Evolutionary conservation across 73 alveolate species (phyloP).

Genomic region (Paramecium caudatum): DNA sequence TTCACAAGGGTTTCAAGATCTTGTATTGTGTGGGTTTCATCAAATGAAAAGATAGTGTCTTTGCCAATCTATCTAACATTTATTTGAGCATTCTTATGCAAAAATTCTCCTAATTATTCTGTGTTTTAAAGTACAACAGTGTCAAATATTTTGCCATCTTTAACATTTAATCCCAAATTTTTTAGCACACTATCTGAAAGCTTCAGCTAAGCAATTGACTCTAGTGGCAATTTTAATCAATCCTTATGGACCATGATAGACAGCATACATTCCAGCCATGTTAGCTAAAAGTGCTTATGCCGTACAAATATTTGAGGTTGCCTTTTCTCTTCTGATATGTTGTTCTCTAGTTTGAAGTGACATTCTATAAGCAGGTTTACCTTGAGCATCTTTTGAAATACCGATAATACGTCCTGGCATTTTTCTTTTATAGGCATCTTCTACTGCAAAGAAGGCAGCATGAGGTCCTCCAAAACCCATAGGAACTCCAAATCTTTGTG

Average conservation of each 20-base stretch:
- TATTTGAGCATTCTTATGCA: slow-evolving; percentile 77
- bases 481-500: slow-evolving; percentile 95
- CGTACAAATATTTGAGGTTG: slow-evolving; percentile 95
- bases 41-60: slow-evolving; percentile 82
- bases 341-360: slow-evolving; percentile 97
- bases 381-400: slow-evolving; percentile 86
- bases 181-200: slow-evolving; percentile 63
- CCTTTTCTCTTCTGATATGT: slow-evolving; percentile 96
- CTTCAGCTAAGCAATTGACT: slow-evolving; percentile 79
- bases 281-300: slow-evolving; percentile 97
- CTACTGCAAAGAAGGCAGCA: slow-evolving; percentile 94
- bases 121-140: slow-evolving; percentile 72
- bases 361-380: slow-evolving; percentile 90
- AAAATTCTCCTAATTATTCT: slow-evolving; percentile 62
- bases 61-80: slow-evolving; percentile 83
- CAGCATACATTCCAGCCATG: slow-evolving; percentile 90
- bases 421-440: slow-evolving; percentile 87
- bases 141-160: slow-evolving; percentile 79
- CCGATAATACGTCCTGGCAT: slow-evolving; percentile 98
- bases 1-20: slow-evolving; percentile 80
- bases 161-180: slow-evolving; percentile 74
- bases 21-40: slow-evolving; percentile 87
- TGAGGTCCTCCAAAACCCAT: slow-evolving; percentile 99
- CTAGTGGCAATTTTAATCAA: slow-evolving; percentile 86
- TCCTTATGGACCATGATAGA: slow-evolving; percentile 89